Base-by-base conservation (phyloP, 2,329 filamentous ascomycete genomes). In the Periconia sp. region DNA sequence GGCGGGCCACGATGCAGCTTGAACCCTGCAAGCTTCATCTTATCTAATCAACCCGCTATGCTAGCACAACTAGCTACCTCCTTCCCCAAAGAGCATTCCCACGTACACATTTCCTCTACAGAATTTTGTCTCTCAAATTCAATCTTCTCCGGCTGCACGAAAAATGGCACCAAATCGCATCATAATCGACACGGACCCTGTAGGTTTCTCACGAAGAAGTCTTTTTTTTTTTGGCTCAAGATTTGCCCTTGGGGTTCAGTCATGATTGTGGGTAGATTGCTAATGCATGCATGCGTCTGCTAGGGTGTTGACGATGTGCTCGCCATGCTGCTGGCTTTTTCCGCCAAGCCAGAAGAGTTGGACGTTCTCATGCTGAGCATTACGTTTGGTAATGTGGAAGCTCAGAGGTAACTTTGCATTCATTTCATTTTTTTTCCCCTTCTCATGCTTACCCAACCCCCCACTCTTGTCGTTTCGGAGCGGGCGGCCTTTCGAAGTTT, bases 171-270 rank as follows among this genome's bases (percentile, higher is more conserved):
- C 72, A 4, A 71, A 72, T 34, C 74, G 87, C 61, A 86, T 99
- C 57, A 96, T 99, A 61, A 94, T 99, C 61, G 94, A 99, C 66
- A 97, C 92, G 2, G 94, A 97, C 68, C 92, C 92, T 74, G 92
- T 89, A 77, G 56, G 69, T 40, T 24, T n/a, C 12, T 4, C 5
- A 22, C 25, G 24, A 10, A 8, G 10, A 35, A 17, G 8, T 24
- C 3, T 37, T 34, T 36, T 46, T 17, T 44, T 13, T 24, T 19
- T 29, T 18, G 12, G 15, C 18, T 21, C 13, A 35, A 21, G 26
- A 13, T 24, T 32, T 32, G 15, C 11, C 18, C 4, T 9, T 15
- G 28, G 28, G 16, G 9, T 30, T 30, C 16, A 7, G 9, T 30
- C 16, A 11, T 30, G 9, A 10, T 30, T 30, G 10, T 8, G 7